Conservation (phyloP, 495 filamentous ascomycete genomes). For the Podospora didyma region DNA sequence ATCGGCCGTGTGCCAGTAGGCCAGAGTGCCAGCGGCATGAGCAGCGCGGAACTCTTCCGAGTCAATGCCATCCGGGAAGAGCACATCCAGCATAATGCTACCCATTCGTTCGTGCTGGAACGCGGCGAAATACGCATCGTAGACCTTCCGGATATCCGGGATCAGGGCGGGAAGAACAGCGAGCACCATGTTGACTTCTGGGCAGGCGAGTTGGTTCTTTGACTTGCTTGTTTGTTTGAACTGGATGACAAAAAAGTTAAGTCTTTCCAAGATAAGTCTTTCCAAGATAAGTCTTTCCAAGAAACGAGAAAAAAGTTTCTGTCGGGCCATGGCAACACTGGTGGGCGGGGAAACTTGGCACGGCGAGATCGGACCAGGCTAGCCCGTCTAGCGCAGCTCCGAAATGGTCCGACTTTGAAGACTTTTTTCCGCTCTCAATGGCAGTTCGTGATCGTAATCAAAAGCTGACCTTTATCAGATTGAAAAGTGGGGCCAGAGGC, state of each 20-base stretch:
- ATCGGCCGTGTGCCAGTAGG: conserved; percentile 26
- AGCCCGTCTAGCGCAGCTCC: no score
- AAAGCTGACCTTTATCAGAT: no score
- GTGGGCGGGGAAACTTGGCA: neutral
- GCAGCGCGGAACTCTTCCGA: conserved; percentile 29
- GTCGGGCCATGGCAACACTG: no score
- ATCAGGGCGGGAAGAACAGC: conserved; percentile 35
- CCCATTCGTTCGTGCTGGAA: conserved; percentile 23
- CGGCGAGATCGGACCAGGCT: neutral
- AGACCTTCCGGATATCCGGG: conserved; percentile 36
- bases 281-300: no score
- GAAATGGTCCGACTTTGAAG: no score
- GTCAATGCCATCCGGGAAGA: conserved; percentile 27
- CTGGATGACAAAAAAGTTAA: no score
- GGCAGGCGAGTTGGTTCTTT: no score
- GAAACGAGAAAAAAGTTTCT: no score
- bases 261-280: no score
- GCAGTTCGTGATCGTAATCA: no score
- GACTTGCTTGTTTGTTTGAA: no score
- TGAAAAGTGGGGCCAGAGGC: neutral
- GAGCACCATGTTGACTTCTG: conserved; percentile 26
- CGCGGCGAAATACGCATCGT: conserved; percentile 38
- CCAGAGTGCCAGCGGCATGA: conserved; percentile 29
- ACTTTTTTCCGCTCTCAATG: no score
- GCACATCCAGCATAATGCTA: conserved; percentile 27